Evolutionary conservation across 2,329 filamentous ascomycete genomes (phyloP).

Genomic region (Alternaria angustiovoidea): DNA sequence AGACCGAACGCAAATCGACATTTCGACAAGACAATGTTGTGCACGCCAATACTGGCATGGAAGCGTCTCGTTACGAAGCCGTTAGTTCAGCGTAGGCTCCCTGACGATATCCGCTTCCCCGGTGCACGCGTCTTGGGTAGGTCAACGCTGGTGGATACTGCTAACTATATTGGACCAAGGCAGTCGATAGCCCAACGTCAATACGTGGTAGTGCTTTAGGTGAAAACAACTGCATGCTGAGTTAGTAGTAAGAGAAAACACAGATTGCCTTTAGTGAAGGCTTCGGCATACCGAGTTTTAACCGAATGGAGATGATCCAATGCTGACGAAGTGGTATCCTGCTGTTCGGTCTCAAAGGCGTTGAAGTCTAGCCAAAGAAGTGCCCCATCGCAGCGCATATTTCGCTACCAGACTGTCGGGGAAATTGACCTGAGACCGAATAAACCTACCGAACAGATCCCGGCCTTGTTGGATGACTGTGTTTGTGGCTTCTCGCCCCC

Average conservation of each 20-base stretch:
- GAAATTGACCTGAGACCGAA: slow-evolving; percentile 26
- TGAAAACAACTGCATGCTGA: neutral
- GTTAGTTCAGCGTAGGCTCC: slow-evolving; percentile 26
- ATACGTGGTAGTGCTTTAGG: slow-evolving; percentile 8
- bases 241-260: neutral
- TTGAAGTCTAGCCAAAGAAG: slow-evolving; percentile 24
- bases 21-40: slow-evolving; percentile 3
- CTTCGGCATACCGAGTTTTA: slow-evolving; percentile 11
- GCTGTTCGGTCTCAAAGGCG: slow-evolving; percentile 17
- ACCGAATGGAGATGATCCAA: slow-evolving; percentile 1
- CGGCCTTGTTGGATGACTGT: slow-evolving; percentile 9
- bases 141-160: slow-evolving; percentile 22
- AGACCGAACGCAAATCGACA: neutral
- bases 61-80: slow-evolving; percentile 10
- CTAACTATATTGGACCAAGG: slow-evolving; percentile 30
- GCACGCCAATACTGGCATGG: slow-evolving; percentile 4
- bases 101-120: slow-evolving; percentile 38
- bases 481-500: slow-evolving; percentile 10
- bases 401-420: slow-evolving; percentile 48
- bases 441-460: slow-evolving; percentile 31
- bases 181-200: slow-evolving; percentile 24
- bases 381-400: slow-evolving; percentile 34
- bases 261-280: neutral
- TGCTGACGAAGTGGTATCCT: slow-evolving; percentile 11
- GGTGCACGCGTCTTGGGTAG: slow-evolving; percentile 28